Conservation (phyloP, 1,284 basidiomycete species). For the Dichomitus squalens region DNA sequence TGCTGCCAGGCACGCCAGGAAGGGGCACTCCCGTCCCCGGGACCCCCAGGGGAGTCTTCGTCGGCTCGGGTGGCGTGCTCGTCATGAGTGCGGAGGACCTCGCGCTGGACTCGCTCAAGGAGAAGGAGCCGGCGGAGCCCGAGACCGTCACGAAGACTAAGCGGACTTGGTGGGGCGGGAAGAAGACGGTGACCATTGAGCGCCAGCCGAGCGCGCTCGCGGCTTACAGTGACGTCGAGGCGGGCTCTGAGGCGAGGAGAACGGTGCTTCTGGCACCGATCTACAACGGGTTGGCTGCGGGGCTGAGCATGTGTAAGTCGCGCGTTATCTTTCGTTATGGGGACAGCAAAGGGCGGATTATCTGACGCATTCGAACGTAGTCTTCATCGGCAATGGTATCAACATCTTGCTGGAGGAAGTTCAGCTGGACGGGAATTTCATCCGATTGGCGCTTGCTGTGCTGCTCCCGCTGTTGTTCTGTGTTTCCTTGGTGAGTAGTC, state of each 20-base stretch:
- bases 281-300: constrained; percentile 48
- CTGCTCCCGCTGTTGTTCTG: constrained; percentile 46
- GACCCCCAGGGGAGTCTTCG: constrained; percentile 33
- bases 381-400: constrained; percentile 42
- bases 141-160: constrained; percentile 29
- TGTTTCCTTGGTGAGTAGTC: constrained; percentile 38
- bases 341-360: not conserved
- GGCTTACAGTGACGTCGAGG: constrained; percentile 30
- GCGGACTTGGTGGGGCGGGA: constrained; percentile 39
- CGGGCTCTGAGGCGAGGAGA: constrained; percentile 36
- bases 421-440: constrained; percentile 46
- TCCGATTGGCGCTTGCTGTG: constrained; percentile 45
- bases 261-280: constrained; percentile 47
- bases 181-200: constrained; percentile 33
- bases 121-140: constrained; percentile 35
- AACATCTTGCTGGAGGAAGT: constrained; percentile 47
- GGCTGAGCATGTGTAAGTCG: constrained; percentile 37
- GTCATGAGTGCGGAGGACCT: constrained; percentile 28
- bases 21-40: constrained; percentile 24
- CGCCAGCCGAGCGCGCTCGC: constrained; percentile 23
- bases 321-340: too few relatives aligned
- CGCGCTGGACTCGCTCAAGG: constrained; percentile 23
- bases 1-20: constrained; percentile 16
- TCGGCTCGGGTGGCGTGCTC: constrained; percentile 22
- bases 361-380: constrained; percentile 26